Evolutionary conservation across 2,329 filamentous ascomycete genomes (phyloP).

Genomic region (Penicillium sumatraense): DNA sequence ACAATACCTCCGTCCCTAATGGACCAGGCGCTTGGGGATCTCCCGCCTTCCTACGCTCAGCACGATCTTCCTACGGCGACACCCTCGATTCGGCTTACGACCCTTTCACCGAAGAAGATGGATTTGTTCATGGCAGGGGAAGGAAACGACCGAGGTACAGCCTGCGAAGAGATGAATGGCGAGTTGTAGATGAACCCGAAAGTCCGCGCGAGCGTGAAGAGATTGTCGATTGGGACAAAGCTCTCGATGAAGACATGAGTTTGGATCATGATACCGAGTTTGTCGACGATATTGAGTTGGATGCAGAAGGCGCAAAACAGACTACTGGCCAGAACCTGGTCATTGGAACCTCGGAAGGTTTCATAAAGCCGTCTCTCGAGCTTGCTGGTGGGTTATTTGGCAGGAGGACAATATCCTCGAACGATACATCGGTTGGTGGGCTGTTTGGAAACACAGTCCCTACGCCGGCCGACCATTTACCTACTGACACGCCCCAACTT

Average conservation of each 20-base stretch:
- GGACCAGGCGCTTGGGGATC: slow-evolving; percentile 68
- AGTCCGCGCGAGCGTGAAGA: slow-evolving; percentile 64
- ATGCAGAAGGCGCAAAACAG: not conserved
- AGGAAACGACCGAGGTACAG: slow-evolving; percentile 74
- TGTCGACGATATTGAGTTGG: not conserved
- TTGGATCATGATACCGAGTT: slow-evolving; percentile 9
- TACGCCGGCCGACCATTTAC: slow-evolving; percentile 19
- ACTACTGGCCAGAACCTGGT: slow-evolving; percentile 1
- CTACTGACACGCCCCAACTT: slow-evolving; percentile 43
- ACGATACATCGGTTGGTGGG: not conserved
- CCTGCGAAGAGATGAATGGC: slow-evolving; percentile 72
- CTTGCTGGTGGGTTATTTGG: slow-evolving; percentile 15
- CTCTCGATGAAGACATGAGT: slow-evolving; percentile 29
- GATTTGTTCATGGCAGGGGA: slow-evolving; percentile 61
- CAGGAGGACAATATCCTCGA: slow-evolving; percentile 7
- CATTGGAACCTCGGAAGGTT: slow-evolving; percentile 11
- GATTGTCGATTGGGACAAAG: slow-evolving; percentile 34
- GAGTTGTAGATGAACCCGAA: slow-evolving; percentile 70
- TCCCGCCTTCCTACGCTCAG: slow-evolving; percentile 77
- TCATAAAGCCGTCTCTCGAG: slow-evolving; percentile 24
- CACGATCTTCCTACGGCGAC: slow-evolving; percentile 70
- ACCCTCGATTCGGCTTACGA: slow-evolving; percentile 68
- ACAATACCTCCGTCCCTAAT: slow-evolving; percentile 17
- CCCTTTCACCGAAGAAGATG: slow-evolving; percentile 70
- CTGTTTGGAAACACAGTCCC: not conserved